Percentiles rank a stretch among this genome's conserved stretches.
phyloP scores from a whole-genome alignment of 192 early-diverging fungal genomes.

The Backusella psychrophila region DNA sequence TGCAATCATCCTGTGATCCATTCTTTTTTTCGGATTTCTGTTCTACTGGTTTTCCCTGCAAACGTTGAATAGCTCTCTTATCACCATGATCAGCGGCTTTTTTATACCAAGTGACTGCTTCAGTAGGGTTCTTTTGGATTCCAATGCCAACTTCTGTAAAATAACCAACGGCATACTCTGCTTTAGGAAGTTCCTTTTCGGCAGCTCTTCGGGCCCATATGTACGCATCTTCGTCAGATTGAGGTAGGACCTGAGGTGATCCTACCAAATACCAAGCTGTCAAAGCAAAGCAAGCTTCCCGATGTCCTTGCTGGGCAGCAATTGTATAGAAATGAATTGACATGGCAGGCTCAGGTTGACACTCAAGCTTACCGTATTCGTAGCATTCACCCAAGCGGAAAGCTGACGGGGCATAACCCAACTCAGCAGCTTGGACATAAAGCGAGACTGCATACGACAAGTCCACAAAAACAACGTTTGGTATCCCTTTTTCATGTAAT shows the following conservation, averaged over 20 bases:
- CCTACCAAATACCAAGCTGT: slow-evolving; percentile 70
- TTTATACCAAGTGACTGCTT: slow-evolving; percentile 61
- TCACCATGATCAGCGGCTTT: slow-evolving; percentile 66
- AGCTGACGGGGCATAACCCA: slow-evolving; percentile 67
- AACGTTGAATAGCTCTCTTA: slow-evolving; percentile 52
- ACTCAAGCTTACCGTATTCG: slow-evolving; percentile 61
- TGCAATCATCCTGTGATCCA: slow-evolving; percentile 44
- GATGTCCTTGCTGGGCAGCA: slow-evolving; percentile 63
- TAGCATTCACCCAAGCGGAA: slow-evolving; percentile 61
- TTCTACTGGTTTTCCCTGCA: slow-evolving; percentile 47
- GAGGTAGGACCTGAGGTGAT: slow-evolving; percentile 48
- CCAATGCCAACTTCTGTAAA: slow-evolving; percentile 68
- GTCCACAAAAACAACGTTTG: slow-evolving; percentile 62
- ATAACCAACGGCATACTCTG: slow-evolving; percentile 65
- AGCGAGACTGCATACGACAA: slow-evolving; percentile 57
- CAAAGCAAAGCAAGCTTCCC: slow-evolving; percentile 61
- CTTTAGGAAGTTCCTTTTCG: slow-evolving; percentile 57
- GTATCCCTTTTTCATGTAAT: slow-evolving; percentile 57
- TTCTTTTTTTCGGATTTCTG: slow-evolving; percentile 37
- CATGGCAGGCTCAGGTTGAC: slow-evolving; percentile 51
- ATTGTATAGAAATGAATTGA: slow-evolving; percentile 61
- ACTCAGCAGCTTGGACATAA: slow-evolving; percentile 59
- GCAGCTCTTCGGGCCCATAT: slow-evolving; percentile 63
- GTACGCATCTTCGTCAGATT: slow-evolving; percentile 61
- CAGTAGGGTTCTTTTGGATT: slow-evolving; percentile 46